These are phyloP conservation scores for Mycena olivaceomarginata DNA, from an alignment of 768 basidiomycete species.

Conservation along the genomic window DNA sequence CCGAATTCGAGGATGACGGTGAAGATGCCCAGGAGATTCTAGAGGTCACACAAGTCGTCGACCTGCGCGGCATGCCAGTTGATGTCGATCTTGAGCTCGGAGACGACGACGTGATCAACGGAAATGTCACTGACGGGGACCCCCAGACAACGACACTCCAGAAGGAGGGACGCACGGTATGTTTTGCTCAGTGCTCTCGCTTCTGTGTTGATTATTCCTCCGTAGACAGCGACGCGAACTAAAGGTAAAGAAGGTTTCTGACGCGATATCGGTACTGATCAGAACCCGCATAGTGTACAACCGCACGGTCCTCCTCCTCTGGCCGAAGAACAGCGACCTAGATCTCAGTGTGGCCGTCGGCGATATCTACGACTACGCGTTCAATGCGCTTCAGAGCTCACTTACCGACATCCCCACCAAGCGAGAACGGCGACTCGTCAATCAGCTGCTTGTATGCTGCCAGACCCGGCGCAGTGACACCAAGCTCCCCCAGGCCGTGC, in stretches of 20 bases:
- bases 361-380: slow-evolving; percentile 41
- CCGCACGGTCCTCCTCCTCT: slow-evolving; percentile 39
- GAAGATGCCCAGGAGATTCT: slow-evolving; percentile 14
- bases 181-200: not conserved
- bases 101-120: slow-evolving; percentile 30
- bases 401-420: slow-evolving; percentile 29
- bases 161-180: slow-evolving; percentile 27
- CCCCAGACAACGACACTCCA: slow-evolving; percentile 12
- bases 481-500: slow-evolving; percentile 21
- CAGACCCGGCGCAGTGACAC: slow-evolving; percentile 19
- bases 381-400: slow-evolving; percentile 27
- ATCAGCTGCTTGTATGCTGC: slow-evolving; percentile 27
- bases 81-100: not conserved
- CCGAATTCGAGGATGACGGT: slow-evolving; percentile 27
- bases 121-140: slow-evolving; percentile 17
- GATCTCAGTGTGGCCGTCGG: slow-evolving; percentile 31
- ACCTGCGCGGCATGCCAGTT: slow-evolving; percentile 31
- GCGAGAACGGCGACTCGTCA: slow-evolving; percentile 31
- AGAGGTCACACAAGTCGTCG: slow-evolving; percentile 15
- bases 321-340: slow-evolving; percentile 22
- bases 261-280: not conserved
- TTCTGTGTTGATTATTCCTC: not conserved
- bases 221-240: slow-evolving; percentile 18
- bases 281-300: slow-evolving; percentile 19
- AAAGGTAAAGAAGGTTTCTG: slow-evolving; percentile 10